Evolutionary conservation across 306 rosid species (phyloP).

Genomic region (apple (Malus domestica)): DNA sequence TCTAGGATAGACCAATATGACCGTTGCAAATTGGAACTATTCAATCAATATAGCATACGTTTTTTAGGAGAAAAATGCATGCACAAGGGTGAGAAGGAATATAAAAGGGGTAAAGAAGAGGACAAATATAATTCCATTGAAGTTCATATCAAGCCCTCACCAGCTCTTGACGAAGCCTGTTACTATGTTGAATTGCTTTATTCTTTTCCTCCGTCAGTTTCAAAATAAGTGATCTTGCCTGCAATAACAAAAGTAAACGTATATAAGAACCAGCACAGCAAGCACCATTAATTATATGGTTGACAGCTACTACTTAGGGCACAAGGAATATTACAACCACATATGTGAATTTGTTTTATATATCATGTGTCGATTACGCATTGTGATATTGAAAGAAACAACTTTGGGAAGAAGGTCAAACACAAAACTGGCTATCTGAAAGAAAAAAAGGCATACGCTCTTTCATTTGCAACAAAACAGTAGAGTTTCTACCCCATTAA

Average conservation of each 20-base stretch:
- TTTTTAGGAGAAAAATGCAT: background rate
- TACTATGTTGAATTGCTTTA: conserved; percentile 55
- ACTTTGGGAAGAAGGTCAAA: background rate
- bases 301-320: background rate
- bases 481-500: background rate
- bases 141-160: conserved; percentile 35
- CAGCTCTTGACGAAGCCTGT: conserved; percentile 79
- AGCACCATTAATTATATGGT: background rate
- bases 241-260: conserved; percentile 23
- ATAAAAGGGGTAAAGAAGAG: background rate
- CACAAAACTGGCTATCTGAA: background rate
- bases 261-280: background rate
- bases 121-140: background rate
- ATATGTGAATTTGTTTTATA: too few relatives aligned
- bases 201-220: conserved; percentile 72
- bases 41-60: background rate
- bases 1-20: background rate
- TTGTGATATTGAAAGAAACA: background rate
- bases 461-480: background rate
- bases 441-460: background rate
- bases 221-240: conserved; percentile 63
- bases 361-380: background rate
- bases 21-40: background rate
- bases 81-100: background rate
- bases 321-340: too few relatives aligned